These are phyloP conservation scores for Claviceps citrina DNA, from an alignment of 2,329 filamentous ascomycete species.

Conservation along the genomic window DNA sequence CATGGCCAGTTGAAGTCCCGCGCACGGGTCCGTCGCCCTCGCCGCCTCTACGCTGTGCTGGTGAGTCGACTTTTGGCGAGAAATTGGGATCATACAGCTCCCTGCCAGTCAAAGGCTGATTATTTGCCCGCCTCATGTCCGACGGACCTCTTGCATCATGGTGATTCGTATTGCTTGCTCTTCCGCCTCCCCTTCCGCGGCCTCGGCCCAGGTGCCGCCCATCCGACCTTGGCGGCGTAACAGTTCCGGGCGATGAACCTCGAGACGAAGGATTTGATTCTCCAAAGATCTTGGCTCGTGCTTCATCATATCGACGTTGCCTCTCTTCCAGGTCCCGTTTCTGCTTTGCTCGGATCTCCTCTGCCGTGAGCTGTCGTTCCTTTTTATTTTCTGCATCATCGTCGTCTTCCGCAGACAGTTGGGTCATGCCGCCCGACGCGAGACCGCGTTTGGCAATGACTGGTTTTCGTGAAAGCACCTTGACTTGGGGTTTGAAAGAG, in stretches of 20 bases:
- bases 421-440: constrained; percentile 28
- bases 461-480: constrained; percentile 72
- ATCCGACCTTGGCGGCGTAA: constrained; percentile 37
- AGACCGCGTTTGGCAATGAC: constrained; percentile 43
- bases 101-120: constrained; percentile 21
- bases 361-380: constrained; percentile 49
- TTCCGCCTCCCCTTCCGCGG: constrained; percentile 26
- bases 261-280: constrained; percentile 39
- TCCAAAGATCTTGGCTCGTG: constrained; percentile 74
- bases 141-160: constrained; percentile 6
- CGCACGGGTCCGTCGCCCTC: constrained; percentile 17
- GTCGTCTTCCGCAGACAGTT: constrained; percentile 31
- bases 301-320: constrained; percentile 79
- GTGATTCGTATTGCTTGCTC: constrained; percentile 10
- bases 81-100: constrained; percentile 71
- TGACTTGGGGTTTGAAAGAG: constrained; percentile 69
- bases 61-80: constrained; percentile 44
- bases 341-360: constrained; percentile 65
- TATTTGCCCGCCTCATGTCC: constrained; percentile 11
- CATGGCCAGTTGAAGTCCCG: constrained; percentile 31
- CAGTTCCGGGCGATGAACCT: constrained; percentile 44
- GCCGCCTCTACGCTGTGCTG: constrained; percentile 27
- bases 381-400: constrained; percentile 51
- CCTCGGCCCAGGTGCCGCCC: constrained; percentile 25
- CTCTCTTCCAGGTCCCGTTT: constrained; percentile 75